These are phyloP conservation scores for Penicillium olsonii DNA, from an alignment of 2,329 filamentous ascomycete species.

Conservation along the genomic window DNA sequence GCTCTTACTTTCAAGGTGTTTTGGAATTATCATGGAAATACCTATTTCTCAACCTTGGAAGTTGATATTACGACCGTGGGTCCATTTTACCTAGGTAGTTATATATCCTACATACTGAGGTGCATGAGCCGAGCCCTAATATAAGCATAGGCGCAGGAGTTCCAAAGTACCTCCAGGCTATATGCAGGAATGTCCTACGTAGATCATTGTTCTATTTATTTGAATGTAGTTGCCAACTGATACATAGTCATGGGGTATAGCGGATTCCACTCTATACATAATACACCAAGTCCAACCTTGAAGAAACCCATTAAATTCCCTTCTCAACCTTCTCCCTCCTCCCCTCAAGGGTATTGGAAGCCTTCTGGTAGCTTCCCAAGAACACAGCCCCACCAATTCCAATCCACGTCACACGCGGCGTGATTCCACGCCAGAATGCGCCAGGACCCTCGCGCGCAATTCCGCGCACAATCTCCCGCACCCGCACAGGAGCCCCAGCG, in stretches of 20 bases:
- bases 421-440: constrained; percentile 57
- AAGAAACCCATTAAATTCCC: neutral
- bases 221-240: constrained; percentile 5
- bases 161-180: no score
- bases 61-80: no score
- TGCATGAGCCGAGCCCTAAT: no score
- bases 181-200: no score
- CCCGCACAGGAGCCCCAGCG: constrained; percentile 35
- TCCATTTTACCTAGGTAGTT: no score
- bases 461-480: constrained; percentile 57
- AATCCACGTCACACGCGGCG: constrained; percentile 90
- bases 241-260: neutral
- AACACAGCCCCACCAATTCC: constrained; percentile 93
- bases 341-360: constrained; percentile 69
- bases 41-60: no score
- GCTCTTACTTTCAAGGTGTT: no score
- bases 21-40: no score
- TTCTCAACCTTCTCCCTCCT: constrained; percentile 20
- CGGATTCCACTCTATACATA: constrained; percentile 9
- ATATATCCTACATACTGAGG: no score
- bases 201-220: no score
- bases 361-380: constrained; percentile 89
- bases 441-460: constrained; percentile 59
- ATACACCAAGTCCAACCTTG: constrained; percentile 10
- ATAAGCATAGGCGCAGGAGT: no score